Evolutionary conservation across 306 rosid genomes (phyloP), one percentile per base, ranked within the genome.

Genomic region (Hippophae gyantsensis): DNA sequence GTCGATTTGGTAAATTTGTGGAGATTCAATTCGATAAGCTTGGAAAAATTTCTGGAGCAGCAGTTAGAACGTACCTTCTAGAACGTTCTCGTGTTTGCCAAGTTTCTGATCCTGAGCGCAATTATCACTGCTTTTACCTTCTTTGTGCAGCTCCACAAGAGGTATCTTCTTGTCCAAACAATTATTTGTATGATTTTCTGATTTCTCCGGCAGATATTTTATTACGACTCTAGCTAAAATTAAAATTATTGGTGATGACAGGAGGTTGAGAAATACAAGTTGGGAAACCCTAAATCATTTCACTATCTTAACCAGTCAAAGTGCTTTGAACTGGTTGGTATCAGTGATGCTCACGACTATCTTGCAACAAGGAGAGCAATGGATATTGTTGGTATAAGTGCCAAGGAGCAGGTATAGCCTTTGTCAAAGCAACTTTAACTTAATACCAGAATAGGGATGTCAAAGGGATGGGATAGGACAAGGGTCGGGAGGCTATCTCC

Each of bases 71-170:
- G 45, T 93, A 93, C 79, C 99, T 93, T 75, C 72, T 93, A 32
- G 99, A 93, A 79, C 81, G 97, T 65, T 93, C 99, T 63, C 95
- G 99, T 62, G 99, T 93, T 72, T 93, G 99, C 86, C 99, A 93
- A 84, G 49, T 93, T 65, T 86, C 89, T 70, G 90, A 93, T 79
- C 97, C 99, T 40, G 99, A 88, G 71, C 95, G 95, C 77, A 93
- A 93, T 76, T 93, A 93, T 74, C 99, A 93, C 74, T 93, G 99
- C 81, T 93, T 93, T 74, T 93, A 93, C 76, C 86, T 88, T 73
- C 93, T 93, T 69, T 93, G 97, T 87, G 89, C 95, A 75, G 99
- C 99, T 68, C 99, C 99, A 45, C 97, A 84, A 60, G 99, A 93
- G 97, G 99, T 89, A 76, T 58, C 62, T 58, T 68, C 58, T 18